Percentiles rank a stretch among this genome's conserved stretches.
These are phyloP conservation scores for Gossypium thurberi DNA, from an alignment of 345 rosid genomes.

Conservation along the genomic window DNA sequence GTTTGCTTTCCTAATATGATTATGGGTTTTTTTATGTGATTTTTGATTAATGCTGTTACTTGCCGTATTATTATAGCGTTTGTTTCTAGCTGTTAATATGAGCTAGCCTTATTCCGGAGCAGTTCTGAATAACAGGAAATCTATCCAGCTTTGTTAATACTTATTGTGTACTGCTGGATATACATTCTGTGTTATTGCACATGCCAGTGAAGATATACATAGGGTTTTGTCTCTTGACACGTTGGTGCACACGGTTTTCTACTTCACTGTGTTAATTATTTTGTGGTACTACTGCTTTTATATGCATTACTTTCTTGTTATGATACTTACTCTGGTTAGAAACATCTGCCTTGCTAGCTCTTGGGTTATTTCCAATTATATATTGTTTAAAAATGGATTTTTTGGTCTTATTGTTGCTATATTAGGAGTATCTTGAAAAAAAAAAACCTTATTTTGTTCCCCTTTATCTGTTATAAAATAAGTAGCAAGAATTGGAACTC, in stretches of 20 bases:
- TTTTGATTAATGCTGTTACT: not conserved
- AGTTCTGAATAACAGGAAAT: not conserved
- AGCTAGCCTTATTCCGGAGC: not conserved
- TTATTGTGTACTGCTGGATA: not conserved
- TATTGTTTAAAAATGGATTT: not conserved
- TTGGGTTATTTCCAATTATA: conserved; percentile 1
- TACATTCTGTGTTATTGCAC: not conserved
- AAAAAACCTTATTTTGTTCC: not conserved
- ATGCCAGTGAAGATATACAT: not conserved
- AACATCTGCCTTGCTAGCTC: not conserved
- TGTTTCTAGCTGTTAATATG: not conserved
- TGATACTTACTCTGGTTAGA: not conserved
- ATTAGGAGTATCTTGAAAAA: not conserved
- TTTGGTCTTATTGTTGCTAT: not conserved
- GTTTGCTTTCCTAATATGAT: not conserved
- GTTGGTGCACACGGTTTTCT: not conserved
- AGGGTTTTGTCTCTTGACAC: not conserved
- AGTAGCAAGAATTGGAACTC: not conserved
- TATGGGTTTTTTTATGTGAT: not conserved
- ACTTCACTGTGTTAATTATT: not conserved
- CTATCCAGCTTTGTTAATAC: not conserved
- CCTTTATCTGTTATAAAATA: not conserved
- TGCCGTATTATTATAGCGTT: not conserved
- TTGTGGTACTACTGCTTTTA: not conserved
- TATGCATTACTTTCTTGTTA: not conserved